Evolutionary conservation across 2,329 filamentous ascomycete genomes (phyloP).

Genomic region (Penicillium concentricum): DNA sequence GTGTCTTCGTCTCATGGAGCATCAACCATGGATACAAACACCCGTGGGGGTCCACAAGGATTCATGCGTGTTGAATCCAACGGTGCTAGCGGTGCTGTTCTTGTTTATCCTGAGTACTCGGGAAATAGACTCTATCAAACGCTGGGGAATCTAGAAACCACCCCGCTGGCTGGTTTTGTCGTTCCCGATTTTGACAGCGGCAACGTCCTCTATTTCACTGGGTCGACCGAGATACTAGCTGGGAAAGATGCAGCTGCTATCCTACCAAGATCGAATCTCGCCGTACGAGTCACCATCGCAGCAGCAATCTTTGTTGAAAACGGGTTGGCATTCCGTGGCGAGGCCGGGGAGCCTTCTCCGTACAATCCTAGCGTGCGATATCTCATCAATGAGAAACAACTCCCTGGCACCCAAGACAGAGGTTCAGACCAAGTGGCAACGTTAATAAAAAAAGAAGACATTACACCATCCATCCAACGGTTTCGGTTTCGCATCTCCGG

Average conservation of each 20-base stretch:
- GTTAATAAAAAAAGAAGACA: conserved; percentile 56
- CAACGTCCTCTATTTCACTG: conserved; percentile 70
- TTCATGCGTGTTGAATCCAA: conserved; percentile 70
- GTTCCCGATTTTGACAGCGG: conserved; percentile 74
- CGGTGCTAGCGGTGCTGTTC: conserved; percentile 42
- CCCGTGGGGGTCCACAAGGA: conserved; percentile 71
- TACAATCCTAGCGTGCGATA: conserved; percentile 75
- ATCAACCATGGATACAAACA: conserved; percentile 77
- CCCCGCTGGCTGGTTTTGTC: conserved; percentile 66
- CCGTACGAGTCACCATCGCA: conserved; percentile 60
- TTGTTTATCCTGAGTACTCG: conserved; percentile 81
- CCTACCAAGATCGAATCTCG: conserved; percentile 70
- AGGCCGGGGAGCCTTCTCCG: conserved; percentile 61
- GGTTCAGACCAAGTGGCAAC: conserved; percentile 48
- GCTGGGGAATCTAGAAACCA: conserved; percentile 66
- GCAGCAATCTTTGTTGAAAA: conserved; percentile 62
- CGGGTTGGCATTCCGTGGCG: conserved; percentile 68
- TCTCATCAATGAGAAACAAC: conserved; percentile 57
- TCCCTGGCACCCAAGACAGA: neutral
- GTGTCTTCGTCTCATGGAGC: conserved; percentile 64
- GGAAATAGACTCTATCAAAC: conserved; percentile 84
- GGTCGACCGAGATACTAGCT: conserved; percentile 64
- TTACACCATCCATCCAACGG: conserved; percentile 67
- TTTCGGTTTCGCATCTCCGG: conserved; percentile 58
- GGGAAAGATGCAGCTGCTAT: conserved; percentile 61